Conservation (phyloP, 345 rosid genomes). For the Euphorbia pulcherrima region DNA sequence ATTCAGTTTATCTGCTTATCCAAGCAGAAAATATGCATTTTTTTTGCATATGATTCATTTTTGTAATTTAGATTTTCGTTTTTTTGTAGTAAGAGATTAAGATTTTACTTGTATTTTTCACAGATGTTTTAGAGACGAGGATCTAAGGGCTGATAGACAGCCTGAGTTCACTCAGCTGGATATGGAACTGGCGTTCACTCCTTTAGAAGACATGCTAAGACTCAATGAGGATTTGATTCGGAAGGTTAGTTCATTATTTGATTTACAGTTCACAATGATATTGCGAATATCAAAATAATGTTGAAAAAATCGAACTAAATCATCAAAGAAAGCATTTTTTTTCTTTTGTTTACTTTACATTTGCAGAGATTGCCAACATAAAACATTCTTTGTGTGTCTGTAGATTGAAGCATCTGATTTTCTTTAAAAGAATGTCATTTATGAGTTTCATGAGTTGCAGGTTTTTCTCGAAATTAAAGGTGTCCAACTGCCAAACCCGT, state of each 20-base stretch:
- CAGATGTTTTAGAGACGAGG: slow-evolving; percentile 99
- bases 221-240: slow-evolving; percentile 89
- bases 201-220: slow-evolving; percentile 80
- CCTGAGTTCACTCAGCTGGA: slow-evolving; percentile 99
- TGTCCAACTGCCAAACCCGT: slow-evolving; percentile 68
- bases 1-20: background rate
- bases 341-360: background rate
- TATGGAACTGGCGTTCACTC: slow-evolving; percentile 90
- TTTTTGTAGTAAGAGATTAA: no score
- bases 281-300: background rate
- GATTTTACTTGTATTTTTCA: slow-evolving; percentile 8
- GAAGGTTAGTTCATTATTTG: slow-evolving; percentile 45
- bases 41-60: background rate
- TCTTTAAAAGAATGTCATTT: background rate
- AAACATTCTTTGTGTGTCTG: background rate
- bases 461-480: slow-evolving; percentile 82
- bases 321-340: background rate
- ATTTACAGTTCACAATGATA: background rate
- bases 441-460: slow-evolving; percentile 36
- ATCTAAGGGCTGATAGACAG: slow-evolving; percentile 95
- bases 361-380: slow-evolving; percentile 11
- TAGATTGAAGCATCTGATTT: slow-evolving; percentile 2
- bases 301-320: background rate
- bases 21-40: background rate
- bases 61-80: background rate